These are phyloP conservation scores for Clavispora carvajalis DNA, from an alignment of 805 yeast genomes.

Conservation along the genomic window DNA sequence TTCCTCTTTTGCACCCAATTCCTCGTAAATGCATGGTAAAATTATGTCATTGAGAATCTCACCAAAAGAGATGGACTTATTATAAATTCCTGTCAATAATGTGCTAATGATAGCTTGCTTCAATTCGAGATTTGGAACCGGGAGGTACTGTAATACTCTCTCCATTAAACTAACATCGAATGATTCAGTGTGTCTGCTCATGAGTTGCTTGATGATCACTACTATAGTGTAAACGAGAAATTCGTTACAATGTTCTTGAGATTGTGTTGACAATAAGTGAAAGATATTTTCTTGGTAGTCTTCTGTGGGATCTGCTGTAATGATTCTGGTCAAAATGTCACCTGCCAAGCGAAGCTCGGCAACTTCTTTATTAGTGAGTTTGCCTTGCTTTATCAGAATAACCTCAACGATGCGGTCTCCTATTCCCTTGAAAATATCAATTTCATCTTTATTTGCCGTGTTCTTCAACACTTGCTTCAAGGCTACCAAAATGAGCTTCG, in stretches of 20 bases:
- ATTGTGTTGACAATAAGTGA: conserved; percentile 7
- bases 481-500: conserved; percentile 15
- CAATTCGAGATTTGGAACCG: conserved; percentile 40
- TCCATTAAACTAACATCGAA: conserved; percentile 7
- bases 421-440: conserved; percentile 3
- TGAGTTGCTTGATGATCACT: conserved; percentile 30
- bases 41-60: conserved; percentile 39
- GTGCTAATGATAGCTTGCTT: conserved; percentile 58
- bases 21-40: conserved; percentile 48
- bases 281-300: conserved; percentile 16
- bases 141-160: conserved; percentile 17
- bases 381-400: conserved; percentile 5
- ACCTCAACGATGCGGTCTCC: conserved; percentile 10
- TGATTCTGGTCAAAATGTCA: conserved; percentile 28
- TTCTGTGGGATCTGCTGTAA: conserved; percentile 10
- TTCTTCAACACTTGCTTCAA: conserved; percentile 18
- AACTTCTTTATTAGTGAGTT: conserved; percentile 8
- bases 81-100: conserved; percentile 55
- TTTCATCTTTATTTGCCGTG: conserved; percentile 3
- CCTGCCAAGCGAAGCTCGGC: conserved; percentile 31
- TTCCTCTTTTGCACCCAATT: conserved; percentile 49
- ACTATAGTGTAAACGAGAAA: conserved; percentile 24
- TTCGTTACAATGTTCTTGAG: conserved; percentile 4
- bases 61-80: conserved; percentile 43
- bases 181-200: conserved; percentile 8